Conservation (phyloP, 306 rosid genomes). For the Datisca glomerata region DNA sequence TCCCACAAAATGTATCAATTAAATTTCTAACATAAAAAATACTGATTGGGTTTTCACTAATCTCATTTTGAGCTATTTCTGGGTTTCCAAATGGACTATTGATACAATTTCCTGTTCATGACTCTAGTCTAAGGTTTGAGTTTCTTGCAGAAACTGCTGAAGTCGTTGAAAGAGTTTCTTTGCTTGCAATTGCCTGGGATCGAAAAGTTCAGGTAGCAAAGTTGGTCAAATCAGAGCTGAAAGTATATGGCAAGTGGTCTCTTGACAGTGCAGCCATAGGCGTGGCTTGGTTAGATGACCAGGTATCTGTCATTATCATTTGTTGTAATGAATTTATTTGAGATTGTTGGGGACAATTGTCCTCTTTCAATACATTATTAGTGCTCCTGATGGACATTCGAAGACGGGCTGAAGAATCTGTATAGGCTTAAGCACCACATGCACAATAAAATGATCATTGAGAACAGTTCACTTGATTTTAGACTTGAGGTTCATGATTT, state of each 20-base stretch:
- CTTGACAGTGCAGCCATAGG: constrained; percentile 85
- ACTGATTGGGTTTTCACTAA: too few species aligned
- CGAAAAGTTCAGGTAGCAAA: constrained; percentile 89
- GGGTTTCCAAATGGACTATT: background rate
- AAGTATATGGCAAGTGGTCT: constrained; percentile 76
- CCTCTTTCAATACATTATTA: too few species aligned
- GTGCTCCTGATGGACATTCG: too few species aligned
- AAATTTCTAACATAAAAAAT: too few species aligned
- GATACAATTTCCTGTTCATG: constrained; percentile 12
- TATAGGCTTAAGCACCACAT: too few species aligned
- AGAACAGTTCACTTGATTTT: too few species aligned
- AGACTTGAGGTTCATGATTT: too few species aligned
- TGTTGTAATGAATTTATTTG: too few species aligned
- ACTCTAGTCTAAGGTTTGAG: constrained; percentile 5
- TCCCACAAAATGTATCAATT: too few species aligned
- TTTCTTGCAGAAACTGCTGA: constrained; percentile 50
- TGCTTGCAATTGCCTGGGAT: constrained; percentile 98
- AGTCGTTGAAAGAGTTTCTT: constrained; percentile 59
- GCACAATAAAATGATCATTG: too few species aligned
- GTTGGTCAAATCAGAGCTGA: constrained; percentile 69
- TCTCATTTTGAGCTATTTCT: background rate
- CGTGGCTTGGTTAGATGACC: constrained; percentile 94
- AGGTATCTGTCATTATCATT: constrained; percentile 37
- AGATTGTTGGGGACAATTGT: too few species aligned
- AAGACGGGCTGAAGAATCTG: too few species aligned